Base-by-base conservation (phyloP, 2,329 filamentous ascomycete species). In the Neofusicoccum laricinum region DNA sequence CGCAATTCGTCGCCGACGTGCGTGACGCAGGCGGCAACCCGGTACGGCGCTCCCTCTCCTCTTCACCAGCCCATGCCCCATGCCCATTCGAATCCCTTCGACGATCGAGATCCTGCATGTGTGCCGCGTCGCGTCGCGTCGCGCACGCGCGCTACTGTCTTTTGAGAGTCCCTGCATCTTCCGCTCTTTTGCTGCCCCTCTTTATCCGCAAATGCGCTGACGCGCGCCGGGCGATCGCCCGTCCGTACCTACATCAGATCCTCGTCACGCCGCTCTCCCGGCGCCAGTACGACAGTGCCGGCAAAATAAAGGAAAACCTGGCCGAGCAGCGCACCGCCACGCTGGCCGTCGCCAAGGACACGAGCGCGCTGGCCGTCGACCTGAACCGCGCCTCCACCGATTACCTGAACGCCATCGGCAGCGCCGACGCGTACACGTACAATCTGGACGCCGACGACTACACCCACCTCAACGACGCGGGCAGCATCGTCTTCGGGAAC, bases 1-100 rank as follows among this genome's bases (percentile, higher is more conserved):
- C 79, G 41, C 72, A 68, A 2, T 82, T 79, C 63, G 73, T 72
- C 11, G 51, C 68, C 2, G 77, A 80, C 66, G 74, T 73, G 6
- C 67, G 59, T 3, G 45, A 68, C 5, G 72, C 73, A 10, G 74
- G 75, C 2, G 78, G 67, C 2, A 74, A 68, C 1, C 77, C 78
- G 6, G 66, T 68, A 64, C 49, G 65, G 40, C 19, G 12, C 34
- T 6, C 19, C 15, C 32, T 4, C 48, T 15, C 30, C 30, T 17
- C 7, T 25, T 25, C 25, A 12, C 17, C 25, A 15, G 10, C 48
- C 15, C 32, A 11, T 21, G 11, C 21, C n/a, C 30, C 11, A 17
- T 40, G 34, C 11, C 25, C 25, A 30, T 30, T 30, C 25, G 7
- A 30, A 6, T 30, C 43, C 19, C 19, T 11, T 25, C 8, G 43